phyloP scores from a whole-genome alignment of 139 green algal species.

The Zygnema cylindricum region DNA sequence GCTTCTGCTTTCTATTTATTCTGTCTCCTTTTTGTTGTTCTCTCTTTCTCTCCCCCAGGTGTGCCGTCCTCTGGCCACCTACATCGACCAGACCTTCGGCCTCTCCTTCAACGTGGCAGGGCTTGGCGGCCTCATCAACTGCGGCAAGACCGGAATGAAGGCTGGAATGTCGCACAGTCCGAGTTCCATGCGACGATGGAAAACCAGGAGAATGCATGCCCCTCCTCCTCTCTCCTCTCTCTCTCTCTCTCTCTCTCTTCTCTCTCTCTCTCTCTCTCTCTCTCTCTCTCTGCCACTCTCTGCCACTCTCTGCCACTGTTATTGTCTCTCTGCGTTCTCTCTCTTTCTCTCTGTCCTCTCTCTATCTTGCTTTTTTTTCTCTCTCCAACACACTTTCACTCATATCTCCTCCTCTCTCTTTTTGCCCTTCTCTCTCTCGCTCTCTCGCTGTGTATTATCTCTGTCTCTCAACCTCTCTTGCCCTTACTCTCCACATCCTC shows the following conservation, averaged over 20 bases:
- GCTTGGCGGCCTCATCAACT: conserved; percentile 82
- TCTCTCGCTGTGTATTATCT: background rate
- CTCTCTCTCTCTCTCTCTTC: background rate
- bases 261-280: conserved; percentile 1
- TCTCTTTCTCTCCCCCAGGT: no score
- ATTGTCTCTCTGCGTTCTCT: no score
- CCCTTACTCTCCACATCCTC: no score
- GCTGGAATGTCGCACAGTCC: conserved; percentile 74
- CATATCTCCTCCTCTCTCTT: no score
- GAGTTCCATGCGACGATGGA: conserved; percentile 24
- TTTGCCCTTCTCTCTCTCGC: background rate
- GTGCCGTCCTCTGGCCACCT: conserved; percentile 6
- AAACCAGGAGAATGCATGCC: background rate
- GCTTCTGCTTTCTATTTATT: no score
- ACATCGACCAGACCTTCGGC: conserved; percentile 57
- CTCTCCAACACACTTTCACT: background rate
- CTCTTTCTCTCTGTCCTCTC: no score
- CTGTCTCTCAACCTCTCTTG: no score
- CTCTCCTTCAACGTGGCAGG: conserved; percentile 83
- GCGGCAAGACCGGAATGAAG: conserved; percentile 77
- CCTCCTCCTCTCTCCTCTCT: background rate
- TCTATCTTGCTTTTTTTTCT: background rate
- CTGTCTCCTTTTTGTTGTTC: no score
- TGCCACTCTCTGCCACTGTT: no score
- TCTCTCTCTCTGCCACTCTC: no score